These are phyloP conservation scores for Yarrowia sp. DNA, from an alignment of 805 yeast species.

Conservation along the genomic window DNA sequence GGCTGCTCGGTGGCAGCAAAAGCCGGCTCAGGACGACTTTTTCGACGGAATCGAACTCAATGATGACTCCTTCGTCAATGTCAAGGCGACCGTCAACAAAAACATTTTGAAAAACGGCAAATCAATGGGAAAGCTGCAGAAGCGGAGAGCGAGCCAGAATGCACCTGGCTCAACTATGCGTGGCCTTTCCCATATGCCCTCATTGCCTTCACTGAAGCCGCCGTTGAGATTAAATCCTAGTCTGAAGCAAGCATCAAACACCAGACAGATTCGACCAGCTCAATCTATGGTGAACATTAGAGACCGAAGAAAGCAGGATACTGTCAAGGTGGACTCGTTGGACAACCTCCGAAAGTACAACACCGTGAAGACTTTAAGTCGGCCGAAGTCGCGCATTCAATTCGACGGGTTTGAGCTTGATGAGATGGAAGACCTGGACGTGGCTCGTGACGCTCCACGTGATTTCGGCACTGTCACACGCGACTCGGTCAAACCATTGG, in stretches of 20 bases:
- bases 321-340: conserved; percentile 25
- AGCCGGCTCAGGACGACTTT: conserved; percentile 22
- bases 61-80: conserved; percentile 28
- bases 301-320: conserved; percentile 18
- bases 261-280: conserved; percentile 13
- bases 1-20: conserved; percentile 3
- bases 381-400: conserved; percentile 9
- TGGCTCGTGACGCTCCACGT: conserved; percentile 16
- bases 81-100: conserved; percentile 19
- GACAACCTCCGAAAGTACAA: conserved; percentile 17
- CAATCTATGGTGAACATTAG: conserved; percentile 35
- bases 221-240: conserved; percentile 1
- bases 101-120: conserved; percentile 14
- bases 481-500: conserved; percentile 21
- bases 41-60: conserved; percentile 37
- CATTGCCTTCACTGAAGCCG: conserved; percentile 23
- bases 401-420: conserved; percentile 35
- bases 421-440: conserved; percentile 22
- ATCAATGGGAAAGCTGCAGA: conserved; percentile 8
- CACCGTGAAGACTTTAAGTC: conserved; percentile 19
- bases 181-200: conserved; percentile 30
- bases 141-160: conserved; percentile 3
- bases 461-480: conserved; percentile 13
- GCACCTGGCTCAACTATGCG: background rate
- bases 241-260: background rate